Conservation (phyloP, 1,284 basidiomycete species). For the Phellopilus nigrolimitatus region DNA sequence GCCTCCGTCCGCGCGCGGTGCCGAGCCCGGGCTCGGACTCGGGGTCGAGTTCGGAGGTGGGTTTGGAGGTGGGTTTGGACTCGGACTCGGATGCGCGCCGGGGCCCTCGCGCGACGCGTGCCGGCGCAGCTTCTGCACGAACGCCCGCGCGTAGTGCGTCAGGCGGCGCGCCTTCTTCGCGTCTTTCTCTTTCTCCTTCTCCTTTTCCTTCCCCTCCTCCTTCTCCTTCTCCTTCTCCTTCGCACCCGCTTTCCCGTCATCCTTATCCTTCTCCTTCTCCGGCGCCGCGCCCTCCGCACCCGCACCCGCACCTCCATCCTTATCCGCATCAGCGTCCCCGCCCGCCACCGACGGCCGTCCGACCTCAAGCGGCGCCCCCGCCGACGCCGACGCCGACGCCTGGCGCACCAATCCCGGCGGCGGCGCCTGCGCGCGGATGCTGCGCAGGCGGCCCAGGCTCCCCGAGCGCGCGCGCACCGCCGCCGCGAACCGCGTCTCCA, state of each 20-base stretch:
- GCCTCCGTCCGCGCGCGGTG: no score
- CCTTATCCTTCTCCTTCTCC: no score
- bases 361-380: not conserved
- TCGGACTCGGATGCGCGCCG: no score
- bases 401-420: not conserved
- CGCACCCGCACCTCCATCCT: no score
- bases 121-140: not conserved
- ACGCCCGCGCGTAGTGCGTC: not conserved
- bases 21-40: no score
- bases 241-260: no score
- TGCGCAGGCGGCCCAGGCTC: slow-evolving; percentile 12
- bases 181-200: not conserved
- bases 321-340: no score
- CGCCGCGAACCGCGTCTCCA: no score
- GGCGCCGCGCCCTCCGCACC: no score
- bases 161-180: not conserved
- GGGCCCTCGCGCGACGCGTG: not conserved
- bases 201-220: not conserved
- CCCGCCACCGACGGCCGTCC: not conserved
- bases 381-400: not conserved
- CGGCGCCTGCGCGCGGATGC: not conserved
- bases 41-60: no score
- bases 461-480: not conserved
- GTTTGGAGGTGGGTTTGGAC: no score
- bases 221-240: not conserved